phyloP scores from a whole-genome alignment of 768 basidiomycete genomes.

The Crucibulum laeve region DNA sequence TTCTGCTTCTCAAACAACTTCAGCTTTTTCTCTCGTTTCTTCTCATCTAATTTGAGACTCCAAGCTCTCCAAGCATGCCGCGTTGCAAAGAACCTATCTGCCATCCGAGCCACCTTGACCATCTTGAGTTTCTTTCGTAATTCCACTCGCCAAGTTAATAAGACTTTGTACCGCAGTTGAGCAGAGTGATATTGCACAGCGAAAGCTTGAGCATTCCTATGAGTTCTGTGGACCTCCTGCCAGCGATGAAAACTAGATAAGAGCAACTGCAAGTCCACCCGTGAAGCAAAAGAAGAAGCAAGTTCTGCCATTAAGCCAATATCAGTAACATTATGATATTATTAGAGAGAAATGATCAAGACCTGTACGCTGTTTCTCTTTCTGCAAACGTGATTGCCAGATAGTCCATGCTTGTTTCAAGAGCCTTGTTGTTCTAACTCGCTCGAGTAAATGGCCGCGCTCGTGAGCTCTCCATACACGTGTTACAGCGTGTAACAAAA shows the following conservation, averaged over 20 bases:
- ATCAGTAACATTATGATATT: slow-evolving; percentile 3
- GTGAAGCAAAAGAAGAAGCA: slow-evolving; percentile 46
- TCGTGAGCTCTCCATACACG: slow-evolving; percentile 70
- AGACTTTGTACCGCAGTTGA: slow-evolving; percentile 32
- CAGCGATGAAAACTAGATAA: slow-evolving; percentile 38
- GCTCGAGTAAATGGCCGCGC: slow-evolving; percentile 52
- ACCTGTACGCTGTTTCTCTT: slow-evolving; percentile 45
- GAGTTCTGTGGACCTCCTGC: slow-evolving; percentile 35
- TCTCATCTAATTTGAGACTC: slow-evolving; percentile 40
- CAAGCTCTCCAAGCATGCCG: slow-evolving; percentile 46
- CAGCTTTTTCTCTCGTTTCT: slow-evolving; percentile 38
- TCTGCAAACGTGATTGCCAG: slow-evolving; percentile 45
- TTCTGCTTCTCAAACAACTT: slow-evolving; percentile 35
- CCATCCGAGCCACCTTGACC: slow-evolving; percentile 50
- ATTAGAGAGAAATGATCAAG: neutral
- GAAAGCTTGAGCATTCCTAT: slow-evolving; percentile 41
- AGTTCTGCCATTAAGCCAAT: slow-evolving; percentile 26
- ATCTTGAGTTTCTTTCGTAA: slow-evolving; percentile 45
- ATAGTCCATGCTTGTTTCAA: slow-evolving; percentile 39
- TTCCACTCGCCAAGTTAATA: slow-evolving; percentile 53
- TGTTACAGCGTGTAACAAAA: slow-evolving; percentile 53
- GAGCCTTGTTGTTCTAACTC: slow-evolving; percentile 42
- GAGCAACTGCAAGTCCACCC: slow-evolving; percentile 34
- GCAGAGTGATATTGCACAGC: slow-evolving; percentile 46
- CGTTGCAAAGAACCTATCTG: slow-evolving; percentile 45